Conservation (phyloP, 345 rosid species). For the Eucalyptus regnans region DNA sequence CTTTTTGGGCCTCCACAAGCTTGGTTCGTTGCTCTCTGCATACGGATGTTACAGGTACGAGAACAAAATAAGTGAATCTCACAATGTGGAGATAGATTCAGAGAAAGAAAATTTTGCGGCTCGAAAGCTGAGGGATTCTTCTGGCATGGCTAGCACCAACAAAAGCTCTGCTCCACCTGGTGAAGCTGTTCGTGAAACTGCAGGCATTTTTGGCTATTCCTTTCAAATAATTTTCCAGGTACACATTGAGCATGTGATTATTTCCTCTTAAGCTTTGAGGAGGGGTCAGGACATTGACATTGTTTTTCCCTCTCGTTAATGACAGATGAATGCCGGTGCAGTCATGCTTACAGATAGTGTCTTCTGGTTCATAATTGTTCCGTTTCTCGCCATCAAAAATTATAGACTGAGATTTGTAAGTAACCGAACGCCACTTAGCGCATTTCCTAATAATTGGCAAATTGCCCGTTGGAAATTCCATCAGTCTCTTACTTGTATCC, state of each 20-base stretch:
- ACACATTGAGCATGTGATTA: not conserved
- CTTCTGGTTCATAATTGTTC: slow-evolving; percentile 90
- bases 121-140: slow-evolving; percentile 1
- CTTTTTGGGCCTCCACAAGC: slow-evolving; percentile 18
- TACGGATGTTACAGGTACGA: slow-evolving; percentile 69
- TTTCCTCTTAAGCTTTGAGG: not conserved
- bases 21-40: slow-evolving; percentile 64
- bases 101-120: slow-evolving; percentile 32
- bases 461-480: not conserved
- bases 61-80: slow-evolving; percentile 45
- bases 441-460: not conserved
- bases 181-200: slow-evolving; percentile 26
- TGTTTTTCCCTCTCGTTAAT: not conserved
- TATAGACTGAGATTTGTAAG: slow-evolving; percentile 70
- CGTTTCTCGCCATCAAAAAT: slow-evolving; percentile 73
- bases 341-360: slow-evolving; percentile 91
- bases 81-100: slow-evolving; percentile 55
- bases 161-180: slow-evolving; percentile 16
- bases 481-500: not conserved
- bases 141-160: slow-evolving; percentile 1
- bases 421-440: not conserved
- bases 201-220: slow-evolving; percentile 44
- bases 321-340: slow-evolving; percentile 97
- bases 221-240: slow-evolving; percentile 96
- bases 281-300: not conserved